phyloP scores from a whole-genome alignment of 2,329 filamentous ascomycete species.

The Sporothrix schenckii region DNA sequence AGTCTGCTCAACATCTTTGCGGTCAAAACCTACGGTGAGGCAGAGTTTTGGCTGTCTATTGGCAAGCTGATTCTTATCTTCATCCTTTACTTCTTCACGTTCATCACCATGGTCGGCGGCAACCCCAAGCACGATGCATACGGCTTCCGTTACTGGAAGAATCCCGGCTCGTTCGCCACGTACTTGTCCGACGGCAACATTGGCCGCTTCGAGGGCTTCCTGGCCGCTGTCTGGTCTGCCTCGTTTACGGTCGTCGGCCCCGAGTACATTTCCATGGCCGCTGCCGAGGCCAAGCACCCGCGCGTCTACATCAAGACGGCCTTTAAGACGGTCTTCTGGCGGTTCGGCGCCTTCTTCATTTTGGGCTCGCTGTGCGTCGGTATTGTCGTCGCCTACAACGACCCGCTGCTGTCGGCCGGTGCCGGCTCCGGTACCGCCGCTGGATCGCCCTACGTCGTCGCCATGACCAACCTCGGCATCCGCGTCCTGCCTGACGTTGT shows the following conservation, averaged over 20 bases:
- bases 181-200: constrained; percentile 49
- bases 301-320: constrained; percentile 67
- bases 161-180: constrained; percentile 48
- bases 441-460: constrained; percentile 69
- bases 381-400: constrained; percentile 67
- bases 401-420: constrained; percentile 48
- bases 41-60: constrained; percentile 53
- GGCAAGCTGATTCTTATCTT: constrained; percentile 55
- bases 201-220: constrained; percentile 38
- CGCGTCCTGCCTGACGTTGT: constrained; percentile 68
- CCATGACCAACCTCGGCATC: constrained; percentile 68
- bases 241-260: constrained; percentile 52
- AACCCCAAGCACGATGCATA: constrained; percentile 53
- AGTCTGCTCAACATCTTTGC: constrained; percentile 40
- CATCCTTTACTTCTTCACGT: constrained; percentile 59
- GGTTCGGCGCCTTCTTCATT: constrained; percentile 71
- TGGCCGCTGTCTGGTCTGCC: constrained; percentile 44
- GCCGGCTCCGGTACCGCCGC: constrained; percentile 49
- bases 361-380: constrained; percentile 67
- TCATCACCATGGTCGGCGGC: constrained; percentile 61
- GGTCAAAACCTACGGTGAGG: constrained; percentile 47
- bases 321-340: constrained; percentile 69
- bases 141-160: constrained; percentile 51
- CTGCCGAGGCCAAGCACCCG: constrained; percentile 69
- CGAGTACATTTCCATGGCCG: constrained; percentile 69